A percentile compares a stretch with the other conserved stretches of the same genome.
Evolutionary conservation across 176 grass and related monocot genomes (phyloP).

Genomic region (Carex cristatella): DNA sequence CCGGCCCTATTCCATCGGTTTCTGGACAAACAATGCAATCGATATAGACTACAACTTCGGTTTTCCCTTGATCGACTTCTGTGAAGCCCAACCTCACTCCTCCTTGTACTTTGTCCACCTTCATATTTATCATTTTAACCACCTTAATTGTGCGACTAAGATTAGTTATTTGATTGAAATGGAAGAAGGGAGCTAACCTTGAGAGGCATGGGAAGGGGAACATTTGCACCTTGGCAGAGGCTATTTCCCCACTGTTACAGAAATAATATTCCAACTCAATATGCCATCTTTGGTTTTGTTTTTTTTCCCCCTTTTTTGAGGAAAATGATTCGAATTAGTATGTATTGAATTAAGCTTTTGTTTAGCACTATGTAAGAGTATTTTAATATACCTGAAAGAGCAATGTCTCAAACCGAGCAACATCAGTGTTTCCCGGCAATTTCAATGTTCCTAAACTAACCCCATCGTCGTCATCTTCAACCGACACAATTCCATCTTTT

Average conservation of each 20-base stretch:
- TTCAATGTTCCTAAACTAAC: constrained; percentile 83
- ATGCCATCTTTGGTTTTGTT: not conserved
- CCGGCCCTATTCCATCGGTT: constrained; percentile 33
- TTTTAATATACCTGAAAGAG: constrained; percentile 54
- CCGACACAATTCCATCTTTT: constrained; percentile 41
- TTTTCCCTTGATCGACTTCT: constrained; percentile 41
- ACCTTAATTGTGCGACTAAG: not conserved
- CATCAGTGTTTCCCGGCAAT: constrained; percentile 71
- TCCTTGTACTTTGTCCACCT: constrained; percentile 87
- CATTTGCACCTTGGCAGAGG: constrained; percentile 84
- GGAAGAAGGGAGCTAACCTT: constrained; percentile 44
- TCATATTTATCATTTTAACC: not conserved
- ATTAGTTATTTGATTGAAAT: not conserved
- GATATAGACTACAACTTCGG: constrained; percentile 62
- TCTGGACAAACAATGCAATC: constrained; percentile 66
- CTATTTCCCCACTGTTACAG: constrained; percentile 84
- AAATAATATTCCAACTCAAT: not conserved
- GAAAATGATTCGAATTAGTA: not conserved
- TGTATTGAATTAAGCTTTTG: not conserved
- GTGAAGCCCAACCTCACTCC: constrained; percentile 65
- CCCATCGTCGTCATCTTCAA: constrained; percentile 34
- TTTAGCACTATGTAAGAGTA: not conserved
- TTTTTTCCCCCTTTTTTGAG: not conserved
- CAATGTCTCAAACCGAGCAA: constrained; percentile 49
- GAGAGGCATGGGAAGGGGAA: constrained; percentile 84